Base-by-base conservation (phyloP, 345 rosid species). In the Lumnitzera racemosa region DNA sequence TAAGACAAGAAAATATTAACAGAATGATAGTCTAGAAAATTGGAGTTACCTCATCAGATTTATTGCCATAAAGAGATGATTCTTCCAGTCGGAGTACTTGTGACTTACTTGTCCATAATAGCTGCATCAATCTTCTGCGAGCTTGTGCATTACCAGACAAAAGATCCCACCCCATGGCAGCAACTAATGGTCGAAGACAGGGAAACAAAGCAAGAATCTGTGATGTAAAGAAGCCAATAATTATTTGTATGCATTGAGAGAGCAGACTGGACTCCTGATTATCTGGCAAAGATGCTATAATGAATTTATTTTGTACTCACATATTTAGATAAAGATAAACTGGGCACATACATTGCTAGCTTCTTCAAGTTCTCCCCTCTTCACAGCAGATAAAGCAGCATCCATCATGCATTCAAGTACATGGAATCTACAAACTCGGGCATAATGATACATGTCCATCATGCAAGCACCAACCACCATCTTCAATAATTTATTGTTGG, bases 91-190 rank as follows among this genome's bases (percentile, higher is more conserved):
- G 81, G 72, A 76, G 64, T 25, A 73, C 82, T 72, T 80, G 88
- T 6, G 91, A 87, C 63, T 78, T 81, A 62, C 84, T 80, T 27
- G 74, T 78, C 94, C 98, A 92, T 46, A 89, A 77, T 60, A 83
- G 77, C 71, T 81, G 91, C 96, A 92, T 81, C 70, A 92, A 72
- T 56, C 82, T 82, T 73, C 85, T 80, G 60, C 96, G 82, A 54
- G 73, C 64, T 61, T 69, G 58, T 49, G 98, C 85, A 76, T 89
- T 87, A 53, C 94, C 89, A 62, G 80, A 69, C 72, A 92, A 72
- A 47, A 92, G 74, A 81, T 92, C 98, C 98, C 98, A 92, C 52
- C 96, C 96, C 95, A 92, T 92, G 58, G 84, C 83, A 67, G 96
- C 98, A 63, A 89, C 84, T 49, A 92, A 56, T 17, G 98, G 91